These are phyloP conservation scores for Cinnamomum chago DNA, from an alignment of 164 flowering plant species.

Conservation along the genomic window DNA sequence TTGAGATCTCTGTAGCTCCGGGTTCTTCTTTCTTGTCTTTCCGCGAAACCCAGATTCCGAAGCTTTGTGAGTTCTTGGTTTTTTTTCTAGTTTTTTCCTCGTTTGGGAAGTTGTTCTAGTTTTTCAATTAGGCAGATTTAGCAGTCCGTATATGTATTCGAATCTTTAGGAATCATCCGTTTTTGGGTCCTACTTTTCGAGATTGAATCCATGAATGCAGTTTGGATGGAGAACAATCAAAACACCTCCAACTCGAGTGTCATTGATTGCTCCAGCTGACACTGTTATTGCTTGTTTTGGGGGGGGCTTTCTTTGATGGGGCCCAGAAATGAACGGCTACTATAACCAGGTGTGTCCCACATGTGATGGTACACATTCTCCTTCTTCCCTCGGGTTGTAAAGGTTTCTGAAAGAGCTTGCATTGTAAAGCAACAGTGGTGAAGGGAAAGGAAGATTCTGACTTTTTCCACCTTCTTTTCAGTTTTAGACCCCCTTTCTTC, in stretches of 20 bases:
- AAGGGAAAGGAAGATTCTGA: conserved; percentile 20
- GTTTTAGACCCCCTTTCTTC: neutral
- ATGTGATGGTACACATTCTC: too few relatives aligned
- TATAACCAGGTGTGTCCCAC: too few relatives aligned
- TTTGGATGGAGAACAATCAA: too few relatives aligned
- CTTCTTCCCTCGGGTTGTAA: too few relatives aligned
- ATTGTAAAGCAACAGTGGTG: conserved; percentile 5
- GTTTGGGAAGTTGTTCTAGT: neutral
- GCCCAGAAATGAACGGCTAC: too few relatives aligned
- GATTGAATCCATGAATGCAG: too few relatives aligned
- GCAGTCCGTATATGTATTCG: neutral
- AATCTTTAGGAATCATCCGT: too few relatives aligned
- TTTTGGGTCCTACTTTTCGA: neutral
- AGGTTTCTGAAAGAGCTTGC: neutral
- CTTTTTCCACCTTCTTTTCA: conserved; percentile 12
- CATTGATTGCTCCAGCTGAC: too few relatives aligned
- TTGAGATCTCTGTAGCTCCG: neutral
- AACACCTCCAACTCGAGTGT: too few relatives aligned
- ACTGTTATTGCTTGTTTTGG: too few relatives aligned
- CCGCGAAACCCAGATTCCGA: neutral
- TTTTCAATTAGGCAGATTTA: neutral
- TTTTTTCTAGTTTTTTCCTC: neutral
- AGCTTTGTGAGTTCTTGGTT: neutral
- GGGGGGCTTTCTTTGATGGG: too few relatives aligned
- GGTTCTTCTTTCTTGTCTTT: neutral